Conservation (phyloP, 371 early-diverging fungal species). For the Syncephalastrum racemosum region DNA sequence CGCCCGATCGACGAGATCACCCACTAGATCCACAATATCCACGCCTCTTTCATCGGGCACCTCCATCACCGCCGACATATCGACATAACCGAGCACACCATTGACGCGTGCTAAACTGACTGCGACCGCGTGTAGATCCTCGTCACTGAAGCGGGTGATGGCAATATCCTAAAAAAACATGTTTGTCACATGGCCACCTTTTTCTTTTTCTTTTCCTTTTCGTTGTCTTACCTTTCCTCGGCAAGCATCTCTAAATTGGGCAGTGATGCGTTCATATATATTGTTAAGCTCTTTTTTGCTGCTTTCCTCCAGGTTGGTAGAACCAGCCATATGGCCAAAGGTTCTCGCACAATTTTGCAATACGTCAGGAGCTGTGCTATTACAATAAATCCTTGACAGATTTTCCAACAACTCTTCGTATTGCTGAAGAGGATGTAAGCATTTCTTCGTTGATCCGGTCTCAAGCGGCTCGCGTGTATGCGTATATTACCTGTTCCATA, state of each 20-base stretch:
- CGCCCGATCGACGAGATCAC: constrained; percentile 35
- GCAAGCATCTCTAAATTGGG: constrained; percentile 45
- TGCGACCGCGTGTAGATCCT: constrained; percentile 44
- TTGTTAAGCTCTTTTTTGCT: constrained; percentile 36
- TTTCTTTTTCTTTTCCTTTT: too few species aligned
- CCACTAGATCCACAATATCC: constrained; percentile 27
- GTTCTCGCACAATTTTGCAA: constrained; percentile 36
- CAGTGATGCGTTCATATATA: constrained; percentile 38
- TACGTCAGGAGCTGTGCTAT: constrained; percentile 43
- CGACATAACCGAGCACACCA: constrained; percentile 31
- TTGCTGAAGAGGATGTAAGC: constrained; percentile 23
- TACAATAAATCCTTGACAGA: constrained; percentile 53
- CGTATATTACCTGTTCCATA: constrained; percentile 50
- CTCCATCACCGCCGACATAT: constrained; percentile 38
- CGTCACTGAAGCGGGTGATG: constrained; percentile 32
- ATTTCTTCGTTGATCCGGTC: neutral
- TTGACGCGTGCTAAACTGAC: constrained; percentile 43
- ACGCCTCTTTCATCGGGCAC: constrained; percentile 35
- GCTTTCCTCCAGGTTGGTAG: constrained; percentile 32
- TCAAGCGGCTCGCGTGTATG: neutral
- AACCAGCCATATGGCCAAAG: constrained; percentile 43
- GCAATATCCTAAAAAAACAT: constrained; percentile 40
- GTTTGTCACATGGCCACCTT: constrained; percentile 17
- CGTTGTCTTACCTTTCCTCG: constrained; percentile 27
- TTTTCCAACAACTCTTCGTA: constrained; percentile 65